Conservation (phyloP, 1,284 basidiomycete genomes). For the Tilletia walkeri region DNA sequence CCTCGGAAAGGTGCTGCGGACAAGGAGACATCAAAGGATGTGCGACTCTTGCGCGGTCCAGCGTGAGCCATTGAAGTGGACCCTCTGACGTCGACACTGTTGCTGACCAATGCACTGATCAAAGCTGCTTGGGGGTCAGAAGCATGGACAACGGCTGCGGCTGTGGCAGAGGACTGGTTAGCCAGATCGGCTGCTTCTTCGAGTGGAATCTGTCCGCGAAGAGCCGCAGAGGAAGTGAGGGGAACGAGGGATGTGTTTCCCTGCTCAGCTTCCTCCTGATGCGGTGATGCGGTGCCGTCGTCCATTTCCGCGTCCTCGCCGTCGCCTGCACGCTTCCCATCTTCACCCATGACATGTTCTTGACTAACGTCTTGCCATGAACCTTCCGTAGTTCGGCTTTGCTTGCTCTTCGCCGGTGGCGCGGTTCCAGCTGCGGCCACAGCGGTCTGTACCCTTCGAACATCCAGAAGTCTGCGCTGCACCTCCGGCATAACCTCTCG, state of each 20-base stretch:
- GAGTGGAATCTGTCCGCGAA: neutral
- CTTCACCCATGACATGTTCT: neutral
- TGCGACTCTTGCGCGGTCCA: neutral
- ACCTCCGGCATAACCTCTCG: conserved; percentile 6
- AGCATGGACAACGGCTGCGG: neutral
- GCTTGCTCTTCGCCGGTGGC: neutral
- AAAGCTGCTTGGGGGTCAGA: conserved; percentile 6
- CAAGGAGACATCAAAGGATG: neutral
- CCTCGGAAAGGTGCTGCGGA: neutral
- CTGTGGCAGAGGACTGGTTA: neutral
- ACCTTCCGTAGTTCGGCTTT: neutral
- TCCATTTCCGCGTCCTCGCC: neutral
- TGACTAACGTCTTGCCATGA: conserved; percentile 5
- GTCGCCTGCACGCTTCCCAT: neutral
- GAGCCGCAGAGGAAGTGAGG: conserved; percentile 5
- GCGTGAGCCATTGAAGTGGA: neutral
- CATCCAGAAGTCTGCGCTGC: conserved; percentile 3
- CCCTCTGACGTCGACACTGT: neutral
- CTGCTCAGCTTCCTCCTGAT: neutral
- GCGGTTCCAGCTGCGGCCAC: neutral
- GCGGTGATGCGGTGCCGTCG: neutral
- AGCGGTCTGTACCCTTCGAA: neutral
- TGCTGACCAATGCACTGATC: neutral
- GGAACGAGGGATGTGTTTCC: neutral
- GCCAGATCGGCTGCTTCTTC: neutral